These are phyloP conservation scores for Boletus edulis DNA, from an alignment of 768 basidiomycete species.

Conservation along the genomic window DNA sequence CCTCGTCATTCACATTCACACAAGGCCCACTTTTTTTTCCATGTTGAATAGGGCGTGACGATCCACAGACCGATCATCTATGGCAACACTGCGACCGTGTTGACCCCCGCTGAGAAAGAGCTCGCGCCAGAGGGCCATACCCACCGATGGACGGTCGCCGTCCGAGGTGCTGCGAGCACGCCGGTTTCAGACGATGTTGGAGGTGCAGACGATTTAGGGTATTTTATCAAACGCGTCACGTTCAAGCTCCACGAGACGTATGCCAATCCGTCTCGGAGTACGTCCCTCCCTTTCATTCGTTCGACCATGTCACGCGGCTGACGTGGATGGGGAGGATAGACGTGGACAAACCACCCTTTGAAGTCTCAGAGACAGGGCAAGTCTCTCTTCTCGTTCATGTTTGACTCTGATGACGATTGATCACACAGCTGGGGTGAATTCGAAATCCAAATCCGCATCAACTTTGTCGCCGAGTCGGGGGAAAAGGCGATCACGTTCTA, in stretches of 20 bases:
- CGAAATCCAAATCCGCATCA: conserved; percentile 89
- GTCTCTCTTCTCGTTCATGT: conserved; percentile 12
- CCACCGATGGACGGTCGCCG: conserved; percentile 94
- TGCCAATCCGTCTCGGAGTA: conserved; percentile 85
- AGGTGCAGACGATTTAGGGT: conserved; percentile 84
- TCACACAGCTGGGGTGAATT: conserved; percentile 91
- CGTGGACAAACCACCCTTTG: conserved; percentile 90
- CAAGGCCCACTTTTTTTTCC: no score
- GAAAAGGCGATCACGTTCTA: conserved; percentile 88
- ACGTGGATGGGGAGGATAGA: conserved; percentile 41
- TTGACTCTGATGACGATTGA: no score
- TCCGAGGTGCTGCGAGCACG: conserved; percentile 81
- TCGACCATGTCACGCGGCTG: background rate
- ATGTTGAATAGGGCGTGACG: conserved; percentile 65
- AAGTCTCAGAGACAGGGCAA: conserved; percentile 93
- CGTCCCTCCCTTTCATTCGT: conserved; percentile 22
- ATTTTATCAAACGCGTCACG: conserved; percentile 93
- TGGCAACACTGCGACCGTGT: conserved; percentile 84
- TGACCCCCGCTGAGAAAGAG: conserved; percentile 72
- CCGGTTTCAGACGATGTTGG: conserved; percentile 77
- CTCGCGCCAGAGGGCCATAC: conserved; percentile 70
- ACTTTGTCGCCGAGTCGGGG: conserved; percentile 83
- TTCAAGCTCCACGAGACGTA: conserved; percentile 99
- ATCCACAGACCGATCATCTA: conserved; percentile 93
- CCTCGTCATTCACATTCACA: background rate